A percentile compares a stretch with the other conserved stretches of the same genome.
These are phyloP conservation scores for Fusarium piperis DNA, from an alignment of 2,329 filamentous ascomycete species.

Conservation along the genomic window DNA sequence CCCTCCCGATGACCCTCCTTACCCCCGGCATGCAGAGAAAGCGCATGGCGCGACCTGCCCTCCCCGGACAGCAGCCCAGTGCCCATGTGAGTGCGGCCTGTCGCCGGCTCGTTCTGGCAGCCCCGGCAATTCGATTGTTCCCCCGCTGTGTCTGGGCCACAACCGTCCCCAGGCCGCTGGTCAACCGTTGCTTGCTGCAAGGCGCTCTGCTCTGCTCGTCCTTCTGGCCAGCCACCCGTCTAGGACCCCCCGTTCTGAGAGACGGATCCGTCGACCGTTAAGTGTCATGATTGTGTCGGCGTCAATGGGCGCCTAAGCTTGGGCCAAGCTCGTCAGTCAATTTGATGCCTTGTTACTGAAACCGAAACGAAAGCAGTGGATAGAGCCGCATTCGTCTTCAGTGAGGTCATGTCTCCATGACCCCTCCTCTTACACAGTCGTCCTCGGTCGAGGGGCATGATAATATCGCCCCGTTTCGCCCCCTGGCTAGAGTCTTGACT, in stretches of 20 bases:
- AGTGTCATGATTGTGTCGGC: constrained; percentile 22
- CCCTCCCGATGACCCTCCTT: constrained; percentile 14
- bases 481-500: constrained; percentile 14
- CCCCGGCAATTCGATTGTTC: constrained; percentile 31
- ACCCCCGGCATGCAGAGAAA: constrained; percentile 3
- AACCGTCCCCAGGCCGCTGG: constrained; percentile 20
- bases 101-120: constrained; percentile 31
- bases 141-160: constrained; percentile 3
- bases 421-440: constrained; percentile 24
- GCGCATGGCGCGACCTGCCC: constrained; percentile 21
- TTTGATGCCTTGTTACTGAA: constrained; percentile 24
- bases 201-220: constrained; percentile 20
- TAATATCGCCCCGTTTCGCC: constrained; percentile 30
- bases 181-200: constrained; percentile 29
- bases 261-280: constrained; percentile 27
- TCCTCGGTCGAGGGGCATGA: constrained; percentile 23
- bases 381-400: constrained; percentile 10
- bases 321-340: constrained; percentile 8
- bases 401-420: constrained; percentile 12
- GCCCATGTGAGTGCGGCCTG: constrained; percentile 22
- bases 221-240: constrained; percentile 18
- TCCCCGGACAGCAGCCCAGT: constrained; percentile 7
- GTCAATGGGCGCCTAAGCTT: constrained; percentile 20
- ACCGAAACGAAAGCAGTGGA: constrained; percentile 21
- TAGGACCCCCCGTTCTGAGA: constrained; percentile 18